Base-by-base conservation (phyloP, 768 basidiomycete species). In the Auricularia heimuer region DNA sequence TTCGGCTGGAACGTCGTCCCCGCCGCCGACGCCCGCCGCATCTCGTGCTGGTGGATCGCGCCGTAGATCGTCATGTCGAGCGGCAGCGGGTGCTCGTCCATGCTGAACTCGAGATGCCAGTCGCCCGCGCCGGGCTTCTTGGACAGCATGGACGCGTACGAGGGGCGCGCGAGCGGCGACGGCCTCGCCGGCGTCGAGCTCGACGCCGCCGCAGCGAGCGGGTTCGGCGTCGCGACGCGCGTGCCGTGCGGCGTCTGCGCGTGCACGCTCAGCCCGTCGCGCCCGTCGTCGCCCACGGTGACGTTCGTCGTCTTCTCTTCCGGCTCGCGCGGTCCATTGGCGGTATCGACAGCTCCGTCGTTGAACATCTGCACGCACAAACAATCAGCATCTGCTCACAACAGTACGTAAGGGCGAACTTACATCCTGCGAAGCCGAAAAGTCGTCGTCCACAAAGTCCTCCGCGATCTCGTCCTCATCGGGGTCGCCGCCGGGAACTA, bases 161-260 rank as follows among this genome's bases (percentile, higher is more conserved):
- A 98, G 0, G 71, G 63, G 21, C 67, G 68, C 10, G 69, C 56
- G 1, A 2, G 75, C 68, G 11, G 72, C 69, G 29, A 67, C 69
- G 16, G 68, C 63, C 8, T 69, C 10, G 73, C 71, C 36, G 72
- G 60, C 62, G 74, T 69, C 62, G 74, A 64, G 12, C 47, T 56
- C 3, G 36, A 35, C 54, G 42, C 16, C 37, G 77, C 62, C 72
- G 74, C 79, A 83, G 2, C 1, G 74, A 69, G 29, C 1, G 84
- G 82, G 64, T 81, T 88, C 0, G 97, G 96, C 3, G 97, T 98
- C 2, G 91, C 85, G 36, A 99, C 87, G 16, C 94, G 85, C 0
- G 95, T 98, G 0, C 97, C 97, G 68, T 98, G 94, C 3, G 97
- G 95, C 0, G 97, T 98, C 73, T 97, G 92, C 1, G 95, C 97